A percentile compares a stretch with the other conserved stretches of the same genome.
Evolutionary conservation across 345 rosid genomes (phyloP).

Genomic region (Anacardium occidentale): DNA sequence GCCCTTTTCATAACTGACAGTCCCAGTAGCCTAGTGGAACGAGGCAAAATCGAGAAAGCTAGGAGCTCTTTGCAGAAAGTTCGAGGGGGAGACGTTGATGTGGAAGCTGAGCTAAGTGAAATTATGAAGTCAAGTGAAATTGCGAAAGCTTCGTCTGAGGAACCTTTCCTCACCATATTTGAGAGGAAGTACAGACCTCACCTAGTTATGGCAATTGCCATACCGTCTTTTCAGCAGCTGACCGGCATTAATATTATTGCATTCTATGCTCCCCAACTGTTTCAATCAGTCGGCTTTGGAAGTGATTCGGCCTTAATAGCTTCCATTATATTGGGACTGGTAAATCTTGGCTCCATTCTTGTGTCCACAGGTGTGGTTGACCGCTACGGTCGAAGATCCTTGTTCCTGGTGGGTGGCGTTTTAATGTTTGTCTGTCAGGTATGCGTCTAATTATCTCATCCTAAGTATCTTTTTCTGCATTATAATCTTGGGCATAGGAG

Average conservation of each 20-base stretch:
- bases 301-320: constrained; percentile 61
- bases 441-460: not conserved
- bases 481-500: too few species aligned
- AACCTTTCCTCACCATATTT: constrained; percentile 53
- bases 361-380: constrained; percentile 65
- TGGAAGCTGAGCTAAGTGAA: constrained; percentile 55
- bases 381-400: constrained; percentile 64
- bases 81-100: constrained; percentile 42
- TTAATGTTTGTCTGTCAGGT: constrained; percentile 75
- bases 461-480: not conserved
- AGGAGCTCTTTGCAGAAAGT: constrained; percentile 44
- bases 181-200: constrained; percentile 76
- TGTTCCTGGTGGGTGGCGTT: constrained; percentile 65
- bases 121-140: constrained; percentile 47
- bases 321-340: constrained; percentile 62
- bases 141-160: constrained; percentile 42
- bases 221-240: constrained; percentile 75
- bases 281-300: constrained; percentile 77
- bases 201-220: constrained; percentile 60
- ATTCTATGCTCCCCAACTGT: constrained; percentile 77
- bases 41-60: constrained; percentile 60
- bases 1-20: constrained; percentile 72
- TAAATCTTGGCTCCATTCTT: constrained; percentile 61
- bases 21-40: constrained; percentile 66
- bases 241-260: constrained; percentile 79